Evolutionary conservation across 2,329 filamentous ascomycete genomes (phyloP).

Genomic region (Cadophora gregata): DNA sequence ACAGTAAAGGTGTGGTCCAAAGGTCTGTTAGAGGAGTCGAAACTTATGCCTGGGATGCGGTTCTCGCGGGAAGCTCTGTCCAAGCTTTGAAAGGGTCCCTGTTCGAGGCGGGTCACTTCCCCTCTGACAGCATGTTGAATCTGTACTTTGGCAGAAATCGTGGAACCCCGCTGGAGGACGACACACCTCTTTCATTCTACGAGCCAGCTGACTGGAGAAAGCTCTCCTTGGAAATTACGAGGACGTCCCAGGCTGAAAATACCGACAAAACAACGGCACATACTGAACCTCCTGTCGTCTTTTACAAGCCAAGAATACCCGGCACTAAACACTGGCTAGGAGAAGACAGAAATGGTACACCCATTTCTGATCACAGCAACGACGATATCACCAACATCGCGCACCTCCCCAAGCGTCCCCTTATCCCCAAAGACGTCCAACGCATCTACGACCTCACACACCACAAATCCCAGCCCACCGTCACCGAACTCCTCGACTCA

Average conservation of each 20-base stretch:
- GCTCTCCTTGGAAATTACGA: constrained; percentile 8
- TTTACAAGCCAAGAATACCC: neutral
- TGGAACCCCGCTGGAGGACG: constrained; percentile 11
- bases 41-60: constrained; percentile 24
- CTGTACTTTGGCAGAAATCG: constrained; percentile 23
- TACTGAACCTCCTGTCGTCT: neutral
- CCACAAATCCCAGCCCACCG: constrained; percentile 3
- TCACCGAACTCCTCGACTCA: constrained; percentile 16
- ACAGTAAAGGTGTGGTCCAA: neutral
- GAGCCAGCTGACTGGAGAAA: neutral
- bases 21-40: constrained; percentile 20
- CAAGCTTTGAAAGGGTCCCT: constrained; percentile 26
- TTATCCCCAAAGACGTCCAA: neutral
- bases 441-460: constrained; percentile 16
- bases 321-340: neutral
- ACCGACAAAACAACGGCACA: neutral
- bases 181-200: constrained; percentile 9
- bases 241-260: constrained; percentile 1
- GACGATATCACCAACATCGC: neutral
- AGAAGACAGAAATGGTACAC: neutral
- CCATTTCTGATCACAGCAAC: neutral
- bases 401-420: neutral
- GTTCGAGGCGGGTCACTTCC: constrained; percentile 23
- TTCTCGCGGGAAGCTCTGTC: constrained; percentile 18
- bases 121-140: constrained; percentile 24